These are phyloP conservation scores for Lanmaoa pseudosensibilis DNA, from an alignment of 768 basidiomycete genomes.

Conservation along the genomic window DNA sequence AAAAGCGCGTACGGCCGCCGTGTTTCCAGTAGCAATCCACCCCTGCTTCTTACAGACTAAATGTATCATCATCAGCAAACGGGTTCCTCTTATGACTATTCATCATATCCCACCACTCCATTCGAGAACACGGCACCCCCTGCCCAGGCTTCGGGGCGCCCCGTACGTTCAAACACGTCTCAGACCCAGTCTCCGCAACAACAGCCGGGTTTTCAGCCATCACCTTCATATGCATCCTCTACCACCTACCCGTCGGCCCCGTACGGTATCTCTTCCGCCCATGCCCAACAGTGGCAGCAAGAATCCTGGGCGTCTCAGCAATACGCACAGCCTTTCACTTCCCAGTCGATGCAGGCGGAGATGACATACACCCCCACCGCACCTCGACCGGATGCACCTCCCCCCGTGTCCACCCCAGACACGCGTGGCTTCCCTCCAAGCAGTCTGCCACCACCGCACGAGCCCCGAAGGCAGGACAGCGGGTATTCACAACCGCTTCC, in stretches of 20 bases:
- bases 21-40: conserved; percentile 30
- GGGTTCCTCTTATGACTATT: conserved; percentile 51
- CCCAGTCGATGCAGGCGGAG: conserved; percentile 36
- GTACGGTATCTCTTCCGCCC: conserved; percentile 30
- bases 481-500: conserved; percentile 31
- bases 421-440: conserved; percentile 31
- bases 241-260: conserved; percentile 31
- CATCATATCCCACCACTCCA: conserved; percentile 38
- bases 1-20: conserved; percentile 29
- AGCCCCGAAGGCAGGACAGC: conserved; percentile 35
- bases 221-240: conserved; percentile 31
- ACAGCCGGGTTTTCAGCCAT: conserved; percentile 25
- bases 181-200: conserved; percentile 36
- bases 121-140: conserved; percentile 27
- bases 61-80: conserved; percentile 53
- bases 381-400: conserved; percentile 33
- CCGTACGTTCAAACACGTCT: conserved; percentile 31
- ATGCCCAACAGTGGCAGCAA: conserved; percentile 40
- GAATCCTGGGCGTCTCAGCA: conserved; percentile 42
- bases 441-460: conserved; percentile 29
- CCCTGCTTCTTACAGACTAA: conserved; percentile 53
- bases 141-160: conserved; percentile 32
- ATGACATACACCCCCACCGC: conserved; percentile 36
- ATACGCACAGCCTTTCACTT: conserved; percentile 33
- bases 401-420: conserved; percentile 31